These are phyloP conservation scores for Falciphora oryzae DNA, from an alignment of 2,329 filamentous ascomycete species.

Conservation along the genomic window DNA sequence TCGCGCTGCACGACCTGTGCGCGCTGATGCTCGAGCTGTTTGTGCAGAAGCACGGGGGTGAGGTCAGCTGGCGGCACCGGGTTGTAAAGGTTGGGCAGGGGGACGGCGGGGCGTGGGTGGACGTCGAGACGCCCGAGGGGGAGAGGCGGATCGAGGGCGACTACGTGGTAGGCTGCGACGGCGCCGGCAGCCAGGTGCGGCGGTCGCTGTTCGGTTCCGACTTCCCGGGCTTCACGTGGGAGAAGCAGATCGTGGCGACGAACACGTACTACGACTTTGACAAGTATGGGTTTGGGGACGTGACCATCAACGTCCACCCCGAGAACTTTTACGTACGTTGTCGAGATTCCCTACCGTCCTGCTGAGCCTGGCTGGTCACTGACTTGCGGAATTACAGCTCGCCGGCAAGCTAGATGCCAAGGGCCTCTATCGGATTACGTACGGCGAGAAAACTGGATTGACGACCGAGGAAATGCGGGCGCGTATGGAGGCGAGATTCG, in stretches of 20 bases:
- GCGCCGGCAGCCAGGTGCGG: conserved; percentile 34
- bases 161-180: conserved; percentile 38
- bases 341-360: neutral
- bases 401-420: conserved; percentile 53
- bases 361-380: neutral
- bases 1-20: conserved; percentile 37
- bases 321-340: conserved; percentile 46
- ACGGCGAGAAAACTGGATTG: conserved; percentile 51
- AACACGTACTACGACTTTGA: conserved; percentile 60
- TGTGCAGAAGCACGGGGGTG: conserved; percentile 26
- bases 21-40: conserved; percentile 37
- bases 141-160: conserved; percentile 37
- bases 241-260: conserved; percentile 55
- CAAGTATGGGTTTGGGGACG: conserved; percentile 47
- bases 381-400: conserved; percentile 37
- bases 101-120: conserved; percentile 35
- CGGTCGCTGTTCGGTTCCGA: conserved; percentile 46
- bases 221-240: conserved; percentile 55
- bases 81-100: conserved; percentile 43
- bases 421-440: conserved; percentile 58
- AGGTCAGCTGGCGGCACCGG: conserved; percentile 39
- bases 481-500: conserved; percentile 49
- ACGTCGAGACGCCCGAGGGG: conserved; percentile 33
- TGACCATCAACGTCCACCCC: conserved; percentile 57
- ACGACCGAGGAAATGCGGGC: conserved; percentile 45